These are phyloP conservation scores for Heritiera littoralis DNA, from an alignment of 345 rosid genomes.

Conservation along the genomic window DNA sequence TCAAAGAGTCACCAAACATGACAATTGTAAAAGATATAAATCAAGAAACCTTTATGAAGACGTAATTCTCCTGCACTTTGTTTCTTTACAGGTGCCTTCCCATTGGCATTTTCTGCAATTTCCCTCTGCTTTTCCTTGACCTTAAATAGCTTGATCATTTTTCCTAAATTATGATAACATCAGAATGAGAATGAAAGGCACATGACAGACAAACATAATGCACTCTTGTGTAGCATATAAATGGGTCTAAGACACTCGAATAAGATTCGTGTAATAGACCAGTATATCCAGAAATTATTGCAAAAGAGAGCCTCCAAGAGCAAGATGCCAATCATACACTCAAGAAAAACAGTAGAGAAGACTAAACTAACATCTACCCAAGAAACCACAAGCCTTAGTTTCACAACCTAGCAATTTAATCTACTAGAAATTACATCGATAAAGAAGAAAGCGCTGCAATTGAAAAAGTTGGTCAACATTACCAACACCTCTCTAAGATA, in stretches of 20 bases:
- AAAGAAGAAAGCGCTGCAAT: not conserved
- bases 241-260: not conserved
- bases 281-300: not conserved
- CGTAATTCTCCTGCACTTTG: constrained; percentile 57
- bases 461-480: not conserved
- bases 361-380: not conserved
- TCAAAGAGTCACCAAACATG: not conserved
- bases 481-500: not conserved
- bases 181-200: constrained; percentile 12
- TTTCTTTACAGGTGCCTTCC: constrained; percentile 41
- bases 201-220: not conserved
- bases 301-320: not conserved
- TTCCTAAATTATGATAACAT: constrained; percentile 25
- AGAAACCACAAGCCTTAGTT: not conserved
- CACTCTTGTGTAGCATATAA: not conserved
- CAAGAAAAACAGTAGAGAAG: not conserved
- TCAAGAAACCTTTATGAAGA: constrained; percentile 42
- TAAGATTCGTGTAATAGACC: not conserved
- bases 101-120: constrained; percentile 39
- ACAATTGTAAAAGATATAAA: not conserved
- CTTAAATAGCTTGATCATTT: constrained; percentile 52
- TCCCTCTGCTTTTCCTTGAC: constrained; percentile 53
- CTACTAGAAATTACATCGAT: not conserved
- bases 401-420: not conserved
- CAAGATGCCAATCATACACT: not conserved